Evolutionary conservation across 768 basidiomycete species (phyloP), one percentile per base, ranked within the genome.

Genomic region (Hericium coralloides): DNA sequence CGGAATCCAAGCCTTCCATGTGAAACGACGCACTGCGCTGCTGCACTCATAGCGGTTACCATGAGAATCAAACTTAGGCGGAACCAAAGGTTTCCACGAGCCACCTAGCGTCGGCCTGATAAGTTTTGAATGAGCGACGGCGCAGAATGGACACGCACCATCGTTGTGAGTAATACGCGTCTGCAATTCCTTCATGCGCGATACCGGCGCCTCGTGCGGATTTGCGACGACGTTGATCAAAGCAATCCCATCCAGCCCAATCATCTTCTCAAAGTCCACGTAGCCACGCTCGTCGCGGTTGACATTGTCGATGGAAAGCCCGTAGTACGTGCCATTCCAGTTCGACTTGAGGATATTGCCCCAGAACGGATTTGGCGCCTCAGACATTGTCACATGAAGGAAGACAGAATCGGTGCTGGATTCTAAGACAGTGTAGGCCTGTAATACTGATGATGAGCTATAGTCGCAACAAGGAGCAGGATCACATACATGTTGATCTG

Each of bases 241-340:
- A 5, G 95, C 95, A 60, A 99, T 95, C 0, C 97, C 97, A 68
- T 98, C 95, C 51, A 99, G 71, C 10, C 94, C 95, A 56, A 89
- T 82, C 79, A 98, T 88, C 77, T 98, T 99, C 74, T 99, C 97
- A 63, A 98, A 99, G 69, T 99, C 95, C 36, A 93, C 95, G 65
- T 80, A 98, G 4, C 97, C 97, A 0, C 73, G 67, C 0, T 81
- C 73, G 67, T 99, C 87, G n/a, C 97, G 81, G 69, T 98, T 98
- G 55, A 90, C 97, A 63, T 93, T 79, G 63, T 91, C 87, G 39
- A 90, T 65, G 0, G 94, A 91, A 12, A 94, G 68, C 20, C 89
- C 86, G 68, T 93, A 99, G 75, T 97, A 98, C 0, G 97, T 99
- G 38, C 97, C 97, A 64, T 99, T 99, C 31, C 89, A 98, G 70